Evolutionary conservation across 192 early-diverging fungal species (phyloP), one percentile per base, ranked within the genome.

Genomic region (Lunasporangiospora selenospora): DNA sequence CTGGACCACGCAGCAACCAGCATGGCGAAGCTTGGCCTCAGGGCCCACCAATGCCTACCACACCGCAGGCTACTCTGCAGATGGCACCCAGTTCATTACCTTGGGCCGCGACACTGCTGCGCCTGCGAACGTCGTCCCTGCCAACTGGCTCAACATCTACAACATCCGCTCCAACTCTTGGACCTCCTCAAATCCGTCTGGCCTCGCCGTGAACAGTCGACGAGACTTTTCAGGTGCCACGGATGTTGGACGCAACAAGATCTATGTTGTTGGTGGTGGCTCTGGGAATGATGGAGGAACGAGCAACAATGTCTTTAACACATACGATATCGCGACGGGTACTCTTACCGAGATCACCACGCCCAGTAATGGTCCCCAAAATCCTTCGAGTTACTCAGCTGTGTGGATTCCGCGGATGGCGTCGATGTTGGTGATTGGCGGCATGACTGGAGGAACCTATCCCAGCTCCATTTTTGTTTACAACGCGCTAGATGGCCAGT

Each of bases 31-130:
- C 23, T 36, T 73, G 8, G 4, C 69, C 1, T 32, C 58, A 6
- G 69, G 69, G 0, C 60, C 53, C n/a, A 11, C 32, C 30, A 73
- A 73, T 12, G 69, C 58, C 19, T 73, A 73, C n/a, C 69, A 73
- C 23, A 58, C 69, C 13, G 69, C 48, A 16, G 69, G 69, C 1
- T 63, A 46, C 42, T 62, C 60, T 15, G 19, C 69, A 23, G 69
- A 73, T 26, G 63, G 63, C 33, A 36, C 50, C 6, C 57, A 40
- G 4, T 73, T 73, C n/a, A 53, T 73, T 6, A 58, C 60, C 8
- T 73, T 73, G 39, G 69, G 69, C 1, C 60, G 69, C 2, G 69
- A 73, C 30, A 73, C 60, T 18, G 55, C 32, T 19, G 60, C 69
- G 19, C 42, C 34, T 11, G 30, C 60, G 3, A 6, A 32, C 3